Conservation (phyloP, 345 rosid species). For the Cardamine resedifolia region DNA sequence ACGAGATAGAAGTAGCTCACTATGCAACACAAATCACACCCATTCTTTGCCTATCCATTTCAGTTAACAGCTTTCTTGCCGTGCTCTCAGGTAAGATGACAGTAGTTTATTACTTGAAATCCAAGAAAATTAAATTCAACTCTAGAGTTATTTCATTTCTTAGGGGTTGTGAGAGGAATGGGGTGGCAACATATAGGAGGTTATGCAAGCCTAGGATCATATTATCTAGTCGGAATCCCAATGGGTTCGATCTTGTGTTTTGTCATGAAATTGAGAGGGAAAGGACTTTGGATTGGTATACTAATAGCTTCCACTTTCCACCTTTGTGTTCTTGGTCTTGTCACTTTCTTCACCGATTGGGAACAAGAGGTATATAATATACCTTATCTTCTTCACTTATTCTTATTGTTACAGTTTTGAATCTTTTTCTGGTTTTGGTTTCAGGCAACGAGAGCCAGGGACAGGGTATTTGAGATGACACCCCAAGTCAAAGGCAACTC, state of each 20-base stretch:
- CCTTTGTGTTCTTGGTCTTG: slow-evolving; percentile 38
- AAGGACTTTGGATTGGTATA: slow-evolving; percentile 64
- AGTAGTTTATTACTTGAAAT: background rate
- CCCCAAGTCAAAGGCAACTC: background rate
- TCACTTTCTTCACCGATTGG: slow-evolving; percentile 55
- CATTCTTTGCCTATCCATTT: slow-evolving; percentile 32
- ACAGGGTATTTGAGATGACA: slow-evolving; percentile 38
- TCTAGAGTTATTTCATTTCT: background rate
- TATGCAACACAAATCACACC: slow-evolving; percentile 42
- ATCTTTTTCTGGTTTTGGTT: background rate
- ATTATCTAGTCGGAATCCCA: slow-evolving; percentile 57
- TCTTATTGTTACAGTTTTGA: background rate
- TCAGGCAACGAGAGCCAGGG: slow-evolving; percentile 42
- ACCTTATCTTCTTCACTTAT: background rate
- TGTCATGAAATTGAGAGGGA: slow-evolving; percentile 37
- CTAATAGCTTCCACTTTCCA: slow-evolving; percentile 43
- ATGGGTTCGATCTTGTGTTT: slow-evolving; percentile 46
- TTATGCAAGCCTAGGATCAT: slow-evolving; percentile 58
- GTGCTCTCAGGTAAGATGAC: slow-evolving; percentile 41
- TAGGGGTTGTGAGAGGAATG: slow-evolving; percentile 64
- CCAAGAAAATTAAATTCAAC: background rate
- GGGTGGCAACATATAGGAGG: slow-evolving; percentile 70
- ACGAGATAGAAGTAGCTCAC: slow-evolving; percentile 39
- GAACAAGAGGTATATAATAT: slow-evolving; percentile 45
- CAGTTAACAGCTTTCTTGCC: slow-evolving; percentile 38